Evolutionary conservation across 2,329 filamentous ascomycete genomes (phyloP).

Genomic region (Pyricularia sp.): DNA sequence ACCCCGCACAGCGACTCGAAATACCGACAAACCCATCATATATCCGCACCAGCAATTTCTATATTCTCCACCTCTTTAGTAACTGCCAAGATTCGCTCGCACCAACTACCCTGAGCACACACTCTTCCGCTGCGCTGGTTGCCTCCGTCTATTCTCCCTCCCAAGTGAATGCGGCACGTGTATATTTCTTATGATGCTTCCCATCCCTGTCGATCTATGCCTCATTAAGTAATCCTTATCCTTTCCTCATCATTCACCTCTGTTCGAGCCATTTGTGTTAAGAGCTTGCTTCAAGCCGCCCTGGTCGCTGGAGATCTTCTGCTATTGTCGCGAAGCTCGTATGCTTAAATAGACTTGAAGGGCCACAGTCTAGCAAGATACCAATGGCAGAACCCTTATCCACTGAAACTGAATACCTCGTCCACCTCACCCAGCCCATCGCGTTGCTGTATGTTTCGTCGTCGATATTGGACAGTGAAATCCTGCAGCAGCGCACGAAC

Average conservation of each 20-base stretch:
- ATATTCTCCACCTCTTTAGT: background rate
- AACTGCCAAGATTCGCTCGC: background rate
- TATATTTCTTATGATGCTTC: background rate
- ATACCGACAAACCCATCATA: background rate
- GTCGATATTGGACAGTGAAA: conserved; percentile 89
- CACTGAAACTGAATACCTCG: conserved; percentile 29
- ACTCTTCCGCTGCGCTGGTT: background rate
- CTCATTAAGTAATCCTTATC: background rate
- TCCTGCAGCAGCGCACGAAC: conserved; percentile 84
- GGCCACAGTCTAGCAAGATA: background rate
- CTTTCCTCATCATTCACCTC: background rate
- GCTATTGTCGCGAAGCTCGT: background rate
- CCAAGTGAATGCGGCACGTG: background rate
- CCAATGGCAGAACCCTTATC: background rate
- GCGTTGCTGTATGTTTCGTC: conserved; percentile 88
- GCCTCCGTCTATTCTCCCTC: background rate
- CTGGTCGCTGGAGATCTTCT: background rate
- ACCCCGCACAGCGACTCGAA: background rate
- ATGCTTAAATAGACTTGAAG: background rate
- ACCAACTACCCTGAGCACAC: background rate
- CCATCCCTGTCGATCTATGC: background rate
- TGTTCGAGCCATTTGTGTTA: background rate
- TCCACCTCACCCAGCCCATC: conserved; percentile 85
- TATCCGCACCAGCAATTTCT: background rate
- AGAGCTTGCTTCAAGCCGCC: background rate